Percentiles rank a stretch among this genome's conserved stretches.
Evolutionary conservation across 805 yeast species (phyloP).

Genomic region (Hanseniaspora vineae): DNA sequence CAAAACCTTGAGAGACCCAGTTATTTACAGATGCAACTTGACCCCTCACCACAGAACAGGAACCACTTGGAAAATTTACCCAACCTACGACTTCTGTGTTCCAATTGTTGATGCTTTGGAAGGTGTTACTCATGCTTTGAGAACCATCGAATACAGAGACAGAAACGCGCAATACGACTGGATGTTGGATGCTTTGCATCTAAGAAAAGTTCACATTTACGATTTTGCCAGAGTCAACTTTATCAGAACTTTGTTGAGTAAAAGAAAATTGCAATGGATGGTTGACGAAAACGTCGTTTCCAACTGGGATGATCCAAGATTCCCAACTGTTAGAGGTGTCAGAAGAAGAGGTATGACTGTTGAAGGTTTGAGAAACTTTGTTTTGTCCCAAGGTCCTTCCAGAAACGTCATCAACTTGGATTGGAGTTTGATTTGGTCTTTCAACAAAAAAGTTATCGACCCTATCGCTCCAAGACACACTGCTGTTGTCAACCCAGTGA

Average conservation of each 20-base stretch:
- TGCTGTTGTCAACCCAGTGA: constrained; percentile 66
- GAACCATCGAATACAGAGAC: constrained; percentile 98
- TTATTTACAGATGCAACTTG: constrained; percentile 90
- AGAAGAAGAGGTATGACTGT: constrained; percentile 99
- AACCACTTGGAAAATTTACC: constrained; percentile 85
- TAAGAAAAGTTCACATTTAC: constrained; percentile 94
- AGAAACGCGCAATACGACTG: constrained; percentile 97
- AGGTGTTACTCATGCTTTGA: constrained; percentile 95
- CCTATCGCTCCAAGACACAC: constrained; percentile 95
- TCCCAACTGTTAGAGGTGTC: constrained; percentile 99
- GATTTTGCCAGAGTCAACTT: constrained; percentile 97
- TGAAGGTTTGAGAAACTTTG: constrained; percentile 90
- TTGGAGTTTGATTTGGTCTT: constrained; percentile 96
- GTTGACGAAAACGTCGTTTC: constrained; percentile 80
- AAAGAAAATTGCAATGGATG: constrained; percentile 98
- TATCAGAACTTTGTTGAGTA: constrained; percentile 86
- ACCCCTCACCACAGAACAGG: constrained; percentile 99
- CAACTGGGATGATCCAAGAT: constrained; percentile 99
- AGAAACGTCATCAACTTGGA: constrained; percentile 93
- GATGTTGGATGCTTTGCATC: constrained; percentile 69
- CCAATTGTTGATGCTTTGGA: constrained; percentile 92
- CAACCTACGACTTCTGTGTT: constrained; percentile 97
- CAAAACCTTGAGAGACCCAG: constrained; percentile 97
- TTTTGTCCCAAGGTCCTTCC: constrained; percentile 94
- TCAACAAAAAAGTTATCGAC: constrained; percentile 93